Percentiles rank a stretch among this genome's conserved stretches.
These are phyloP conservation scores for Coleophoma cylindrospora DNA, from an alignment of 2,329 filamentous ascomycete genomes.

Conservation along the genomic window DNA sequence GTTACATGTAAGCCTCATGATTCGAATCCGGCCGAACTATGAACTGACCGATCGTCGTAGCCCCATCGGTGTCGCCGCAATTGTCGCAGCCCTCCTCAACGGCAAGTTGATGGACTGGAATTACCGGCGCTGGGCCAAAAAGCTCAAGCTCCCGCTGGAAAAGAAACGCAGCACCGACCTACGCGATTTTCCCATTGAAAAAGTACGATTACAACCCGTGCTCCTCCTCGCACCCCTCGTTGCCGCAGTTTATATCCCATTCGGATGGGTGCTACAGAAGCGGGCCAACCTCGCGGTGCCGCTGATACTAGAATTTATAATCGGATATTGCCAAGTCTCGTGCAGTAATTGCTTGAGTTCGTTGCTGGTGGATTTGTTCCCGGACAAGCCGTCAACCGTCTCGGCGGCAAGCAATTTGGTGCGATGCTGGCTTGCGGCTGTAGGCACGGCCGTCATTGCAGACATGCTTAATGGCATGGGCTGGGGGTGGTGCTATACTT, in stretches of 20 bases:
- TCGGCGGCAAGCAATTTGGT: slow-evolving; percentile 5
- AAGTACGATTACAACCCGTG: background rate
- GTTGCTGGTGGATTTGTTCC: slow-evolving; percentile 3
- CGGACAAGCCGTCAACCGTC: slow-evolving; percentile 1
- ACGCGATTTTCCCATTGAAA: slow-evolving; percentile 7
- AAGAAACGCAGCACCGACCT: background rate
- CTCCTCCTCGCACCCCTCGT: too few relatives aligned
- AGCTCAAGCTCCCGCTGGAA: slow-evolving; percentile 1
- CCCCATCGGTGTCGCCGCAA: too few relatives aligned
- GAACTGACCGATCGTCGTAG: too few relatives aligned
- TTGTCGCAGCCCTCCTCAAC: background rate
- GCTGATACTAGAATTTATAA: slow-evolving; percentile 6
- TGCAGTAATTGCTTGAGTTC: too few relatives aligned
- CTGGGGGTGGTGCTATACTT: slow-evolving; percentile 10
- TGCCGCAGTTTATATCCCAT: too few relatives aligned
- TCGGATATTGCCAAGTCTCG: background rate
- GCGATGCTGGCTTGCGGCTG: slow-evolving; percentile 2
- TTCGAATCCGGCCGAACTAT: too few relatives aligned
- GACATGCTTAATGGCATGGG: slow-evolving; percentile 7
- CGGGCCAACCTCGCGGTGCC: slow-evolving; percentile 1
- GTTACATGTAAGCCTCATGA: slow-evolving; percentile 4
- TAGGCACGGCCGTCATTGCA: slow-evolving; percentile 2
- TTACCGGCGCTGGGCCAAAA: background rate
- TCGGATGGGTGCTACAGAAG: too few relatives aligned
- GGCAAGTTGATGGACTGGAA: slow-evolving; percentile 3